Evolutionary conservation across 139 green algal species (phyloP), one percentile per base, ranked within the genome.

Genomic region (Volvox reticuliferus): DNA sequence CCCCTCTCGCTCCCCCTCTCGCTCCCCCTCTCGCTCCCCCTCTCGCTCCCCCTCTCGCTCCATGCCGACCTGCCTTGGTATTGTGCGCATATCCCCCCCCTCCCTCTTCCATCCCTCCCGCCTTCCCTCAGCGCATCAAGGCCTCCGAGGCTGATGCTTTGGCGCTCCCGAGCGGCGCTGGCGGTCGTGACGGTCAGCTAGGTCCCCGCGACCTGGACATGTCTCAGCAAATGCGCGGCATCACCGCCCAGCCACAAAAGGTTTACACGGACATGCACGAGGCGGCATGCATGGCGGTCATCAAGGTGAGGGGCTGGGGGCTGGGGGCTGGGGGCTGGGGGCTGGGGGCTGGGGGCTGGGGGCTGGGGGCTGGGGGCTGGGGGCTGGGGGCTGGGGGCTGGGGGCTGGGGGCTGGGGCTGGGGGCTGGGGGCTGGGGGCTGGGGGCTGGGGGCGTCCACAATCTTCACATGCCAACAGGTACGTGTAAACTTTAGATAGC

Each of bases 181-280:
- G 65, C 30, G 26, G 65, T 36, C 30, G 63, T 19, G 33, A 37
- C 22, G 65, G 32, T 33, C 35, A 67, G 26, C 80, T 84, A 18
- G 36, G 78, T 17, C 78, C 50, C 55, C 80, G 80, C 50, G 50
- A 71, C 26, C 50, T 88, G 37, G 82, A 88, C 65, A 35, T 88
- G 65, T 32, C 33, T 12, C 30, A 32, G 22, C 33, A 65, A 63
- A 61, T 79, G 82, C 67, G 83, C 9, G 83, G 37, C 19, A 62
- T 61, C 32, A 80, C 26, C 35, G 65, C 22, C 19, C 82, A 78
- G 32, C 77, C 26, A 5, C 86, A 92, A 28, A 76, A 65, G 9
- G 44, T 68, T 35, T 88, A 88, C 71, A 93, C 92, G 0, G 89
- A 93, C 82, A 94, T 93, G 89, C 61, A 92, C 68, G 92, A 93